Evolutionary conservation across 306 rosid species (phyloP).

Genomic region (Vigna trinervia): DNA sequence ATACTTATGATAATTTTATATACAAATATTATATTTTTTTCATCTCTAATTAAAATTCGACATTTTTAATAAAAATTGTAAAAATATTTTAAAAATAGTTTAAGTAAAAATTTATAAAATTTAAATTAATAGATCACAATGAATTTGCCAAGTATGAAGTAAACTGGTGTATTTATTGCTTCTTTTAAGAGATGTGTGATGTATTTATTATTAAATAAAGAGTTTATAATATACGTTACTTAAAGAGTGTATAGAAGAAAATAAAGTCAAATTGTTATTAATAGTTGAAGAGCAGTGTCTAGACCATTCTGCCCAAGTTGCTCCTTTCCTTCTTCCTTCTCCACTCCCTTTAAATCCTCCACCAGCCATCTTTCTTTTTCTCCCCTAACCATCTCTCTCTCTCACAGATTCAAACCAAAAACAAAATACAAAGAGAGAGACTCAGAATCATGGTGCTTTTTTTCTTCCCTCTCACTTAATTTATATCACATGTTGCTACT

Average conservation of each 20-base stretch:
- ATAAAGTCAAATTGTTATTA: slow-evolving; percentile 50
- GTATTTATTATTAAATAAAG: not conserved
- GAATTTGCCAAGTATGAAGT: too few species aligned
- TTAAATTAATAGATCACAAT: too few species aligned
- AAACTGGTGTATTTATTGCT: not conserved
- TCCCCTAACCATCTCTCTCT: slow-evolving; percentile 32
- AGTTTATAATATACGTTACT: not conserved
- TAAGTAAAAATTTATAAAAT: too few species aligned
- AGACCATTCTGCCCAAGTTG: slow-evolving; percentile 55
- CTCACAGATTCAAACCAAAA: slow-evolving; percentile 48
- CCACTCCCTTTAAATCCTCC: slow-evolving; percentile 60
- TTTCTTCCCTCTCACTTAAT: not conserved
- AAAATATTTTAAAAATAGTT: too few species aligned
- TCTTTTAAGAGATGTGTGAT: not conserved
- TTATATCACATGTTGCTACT: not conserved
- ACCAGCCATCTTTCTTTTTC: slow-evolving; percentile 41
- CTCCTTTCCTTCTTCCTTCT: slow-evolving; percentile 44
- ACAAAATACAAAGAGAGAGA: not conserved
- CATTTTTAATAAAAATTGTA: too few species aligned
- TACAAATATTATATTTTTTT: too few species aligned
- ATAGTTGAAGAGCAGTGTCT: slow-evolving; percentile 11
- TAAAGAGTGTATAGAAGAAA: slow-evolving; percentile 36
- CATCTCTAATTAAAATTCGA: too few species aligned
- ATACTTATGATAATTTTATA: too few species aligned
- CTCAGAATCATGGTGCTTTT: slow-evolving; percentile 40